A percentile compares a stretch with the other conserved stretches of the same genome.
phyloP scores from a whole-genome alignment of 2,329 filamentous ascomycete genomes.

The Colletotrichum sidae region DNA sequence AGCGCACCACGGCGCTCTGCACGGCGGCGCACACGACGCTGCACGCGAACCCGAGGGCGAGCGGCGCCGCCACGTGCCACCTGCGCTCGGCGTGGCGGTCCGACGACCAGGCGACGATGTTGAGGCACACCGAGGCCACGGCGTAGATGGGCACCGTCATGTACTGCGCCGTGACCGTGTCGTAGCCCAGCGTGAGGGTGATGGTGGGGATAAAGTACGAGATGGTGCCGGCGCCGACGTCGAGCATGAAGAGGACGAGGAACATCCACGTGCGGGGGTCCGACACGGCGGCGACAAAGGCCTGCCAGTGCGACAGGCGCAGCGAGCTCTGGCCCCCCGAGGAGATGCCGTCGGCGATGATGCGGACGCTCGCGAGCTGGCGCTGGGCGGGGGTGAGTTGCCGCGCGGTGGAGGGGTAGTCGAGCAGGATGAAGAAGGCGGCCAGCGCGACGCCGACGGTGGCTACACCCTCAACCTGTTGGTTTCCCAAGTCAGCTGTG shows the following conservation, averaged over 20 bases:
- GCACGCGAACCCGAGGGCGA: constrained; percentile 39
- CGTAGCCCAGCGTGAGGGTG: constrained; percentile 60
- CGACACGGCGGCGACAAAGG: constrained; percentile 48
- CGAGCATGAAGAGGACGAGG: constrained; percentile 61
- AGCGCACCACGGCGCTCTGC: constrained; percentile 41
- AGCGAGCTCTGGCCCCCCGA: constrained; percentile 44
- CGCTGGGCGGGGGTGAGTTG: constrained; percentile 72
- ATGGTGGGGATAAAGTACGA: constrained; percentile 67
- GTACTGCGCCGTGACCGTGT: constrained; percentile 56
- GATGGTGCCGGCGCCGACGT: constrained; percentile 58
- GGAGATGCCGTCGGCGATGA: constrained; percentile 54
- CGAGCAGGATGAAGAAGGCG: constrained; percentile 76
- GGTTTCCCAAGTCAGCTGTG: too few species aligned
- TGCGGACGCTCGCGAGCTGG: constrained; percentile 63
- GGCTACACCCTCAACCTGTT: constrained; percentile 66
- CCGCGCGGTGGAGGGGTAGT: constrained; percentile 74
- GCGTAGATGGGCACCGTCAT: constrained; percentile 54
- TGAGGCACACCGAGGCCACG: constrained; percentile 38
- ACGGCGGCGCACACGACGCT: constrained; percentile 41
- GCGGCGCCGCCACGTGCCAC: constrained; percentile 39
- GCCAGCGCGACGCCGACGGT: constrained; percentile 72
- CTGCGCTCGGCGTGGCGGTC: constrained; percentile 39
- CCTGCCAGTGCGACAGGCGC: constrained; percentile 42
- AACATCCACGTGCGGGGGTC: constrained; percentile 62
- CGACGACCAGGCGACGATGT: constrained; percentile 41